These are phyloP conservation scores for Heteromeles arbutifolia DNA, from an alignment of 306 rosid genomes.

Conservation along the genomic window DNA sequence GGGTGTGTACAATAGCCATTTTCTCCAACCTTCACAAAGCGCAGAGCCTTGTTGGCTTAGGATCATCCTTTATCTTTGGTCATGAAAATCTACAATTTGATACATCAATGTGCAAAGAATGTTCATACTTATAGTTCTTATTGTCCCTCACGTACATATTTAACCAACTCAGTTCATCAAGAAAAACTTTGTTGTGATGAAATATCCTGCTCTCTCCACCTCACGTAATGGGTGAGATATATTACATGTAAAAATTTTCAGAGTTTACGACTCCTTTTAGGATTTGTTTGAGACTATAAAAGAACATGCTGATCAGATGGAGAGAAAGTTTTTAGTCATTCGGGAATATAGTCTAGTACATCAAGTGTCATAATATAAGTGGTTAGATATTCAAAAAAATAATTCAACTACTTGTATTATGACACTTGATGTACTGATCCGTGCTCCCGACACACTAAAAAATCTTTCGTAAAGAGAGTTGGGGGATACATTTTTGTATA, in stretches of 20 bases:
- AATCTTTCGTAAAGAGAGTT: background rate
- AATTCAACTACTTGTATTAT: too few species aligned
- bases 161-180: too few species aligned
- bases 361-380: too few species aligned
- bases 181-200: too few species aligned
- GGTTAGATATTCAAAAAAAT: too few species aligned
- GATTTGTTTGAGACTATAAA: background rate
- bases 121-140: background rate
- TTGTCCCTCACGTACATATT: background rate
- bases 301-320: background rate
- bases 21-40: too few species aligned
- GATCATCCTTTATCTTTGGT: background rate
- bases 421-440: too few species aligned
- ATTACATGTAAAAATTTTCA: background rate
- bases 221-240: background rate
- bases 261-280: background rate
- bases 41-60: too few species aligned
- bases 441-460: fast-evolving
- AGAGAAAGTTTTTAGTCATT: too few species aligned
- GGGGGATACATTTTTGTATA: background rate
- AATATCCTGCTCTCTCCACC: background rate
- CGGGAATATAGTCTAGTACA: too few species aligned
- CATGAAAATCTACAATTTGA: background rate
- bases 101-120: background rate
- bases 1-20: too few species aligned